Percentiles rank a stretch among this genome's conserved stretches.
These are phyloP conservation scores for Neurospora sp. DNA, from an alignment of 495 filamentous ascomycete species.

Conservation along the genomic window DNA sequence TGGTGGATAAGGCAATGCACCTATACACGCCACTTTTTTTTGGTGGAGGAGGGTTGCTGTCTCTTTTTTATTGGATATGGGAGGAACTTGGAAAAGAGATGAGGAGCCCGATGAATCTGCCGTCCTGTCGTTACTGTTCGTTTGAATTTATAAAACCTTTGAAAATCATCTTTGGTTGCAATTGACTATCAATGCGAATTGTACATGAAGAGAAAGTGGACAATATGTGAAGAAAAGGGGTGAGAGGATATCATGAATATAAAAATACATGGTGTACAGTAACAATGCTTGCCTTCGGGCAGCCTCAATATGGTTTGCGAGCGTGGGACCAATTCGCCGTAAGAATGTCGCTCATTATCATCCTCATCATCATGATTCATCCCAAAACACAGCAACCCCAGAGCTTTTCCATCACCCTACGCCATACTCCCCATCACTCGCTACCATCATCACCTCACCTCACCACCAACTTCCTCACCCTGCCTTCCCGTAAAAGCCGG, in stretches of 20 bases:
- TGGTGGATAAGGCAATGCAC: too few species aligned
- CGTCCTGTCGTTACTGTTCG: not conserved
- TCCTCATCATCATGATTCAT: too few species aligned
- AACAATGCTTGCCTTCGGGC: not conserved
- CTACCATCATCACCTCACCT: constrained; percentile 6
- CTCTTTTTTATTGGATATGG: not conserved
- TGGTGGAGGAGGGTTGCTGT: not conserved
- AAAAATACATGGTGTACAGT: not conserved
- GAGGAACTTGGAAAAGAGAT: not conserved
- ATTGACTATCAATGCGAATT: not conserved
- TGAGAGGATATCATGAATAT: not conserved
- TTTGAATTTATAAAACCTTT: not conserved
- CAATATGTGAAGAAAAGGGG: not conserved
- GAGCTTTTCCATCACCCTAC: not conserved
- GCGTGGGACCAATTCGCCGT: not conserved
- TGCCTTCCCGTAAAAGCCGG: constrained; percentile 20
- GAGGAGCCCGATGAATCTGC: not conserved
- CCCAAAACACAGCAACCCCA: too few species aligned
- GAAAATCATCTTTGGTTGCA: not conserved
- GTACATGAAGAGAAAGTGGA: not conserved
- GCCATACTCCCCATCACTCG: not conserved
- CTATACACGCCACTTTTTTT: too few species aligned
- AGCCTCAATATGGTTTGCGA: too few species aligned
- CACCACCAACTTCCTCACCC: not conserved
- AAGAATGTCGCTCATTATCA: not conserved